Base-by-base conservation (phyloP, 176 grass and related monocot genomes). In the Triticum monococcum region DNA sequence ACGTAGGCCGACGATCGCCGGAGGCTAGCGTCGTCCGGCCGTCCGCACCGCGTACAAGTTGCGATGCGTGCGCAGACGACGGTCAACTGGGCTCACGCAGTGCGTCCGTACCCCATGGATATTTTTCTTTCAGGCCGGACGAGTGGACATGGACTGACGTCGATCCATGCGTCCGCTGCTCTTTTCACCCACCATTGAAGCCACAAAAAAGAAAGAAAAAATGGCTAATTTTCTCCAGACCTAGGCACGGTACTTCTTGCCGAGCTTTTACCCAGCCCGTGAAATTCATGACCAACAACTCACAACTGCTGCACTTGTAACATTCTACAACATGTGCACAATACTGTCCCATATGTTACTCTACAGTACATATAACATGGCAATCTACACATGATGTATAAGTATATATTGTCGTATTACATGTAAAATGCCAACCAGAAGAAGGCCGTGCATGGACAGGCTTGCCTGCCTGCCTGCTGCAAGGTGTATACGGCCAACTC, bases 401-500 rank as follows among this genome's bases (percentile, higher is more conserved):
- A n/a, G 59, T 78, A 11, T 31, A 2, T 8, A 13, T n/a, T 66
- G 46, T 50, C 20, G 37, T 40, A 45, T 14, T 25, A 38, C 26
- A 75, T 25, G 2, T 26, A 63, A 57, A 20, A 78, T 3, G 10
- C 40, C 75, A 79, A 78, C 56, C 31, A 12, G 75, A 56, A 84
- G 65, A 56, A 79, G 59, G 36, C 75, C 16, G 25, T 66, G 54
- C 37, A 71, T 33, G 67, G 67, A 80, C 54, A 81, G 78, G 36
- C 40, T 0, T 41, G 52, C 17, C 30, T 17, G 28, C 65, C 50
- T 71, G 84, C 48, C 14, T 71, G 84, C 71, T 65, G 52, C 38
- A 78, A 62, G 64, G 8, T 13, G 30, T 72, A 56, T 83, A 78
- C 5, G 31, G 31, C 72, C 79, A 83, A 86, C 31, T 57, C 57